Conservation (phyloP, 805 yeast genomes). For the Kazachstania psychrophila region DNA sequence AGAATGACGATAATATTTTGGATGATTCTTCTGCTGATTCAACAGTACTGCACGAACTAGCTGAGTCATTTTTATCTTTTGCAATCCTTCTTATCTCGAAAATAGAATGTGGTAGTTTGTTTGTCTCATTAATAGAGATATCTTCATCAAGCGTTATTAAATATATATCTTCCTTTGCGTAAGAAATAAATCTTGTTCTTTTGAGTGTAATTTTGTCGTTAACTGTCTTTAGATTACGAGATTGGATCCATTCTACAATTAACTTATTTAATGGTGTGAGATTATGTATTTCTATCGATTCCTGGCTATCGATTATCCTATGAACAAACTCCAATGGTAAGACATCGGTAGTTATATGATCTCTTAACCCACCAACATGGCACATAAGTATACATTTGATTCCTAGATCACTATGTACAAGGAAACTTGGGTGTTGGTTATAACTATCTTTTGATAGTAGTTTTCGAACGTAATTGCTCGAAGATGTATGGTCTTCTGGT, state of each 20-base stretch:
- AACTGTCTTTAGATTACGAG: conserved; percentile 12
- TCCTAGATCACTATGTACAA: conserved; percentile 6
- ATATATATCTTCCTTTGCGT: conserved; percentile 8
- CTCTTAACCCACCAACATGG: conserved; percentile 28
- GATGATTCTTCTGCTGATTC: too few species aligned
- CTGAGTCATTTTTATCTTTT: neutral
- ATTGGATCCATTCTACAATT: conserved; percentile 23
- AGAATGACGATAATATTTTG: conserved; percentile 3
- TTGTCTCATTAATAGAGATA: conserved; percentile 9
- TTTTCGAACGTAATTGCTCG: neutral
- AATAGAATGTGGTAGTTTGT: conserved; percentile 15
- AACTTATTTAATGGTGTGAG: conserved; percentile 15
- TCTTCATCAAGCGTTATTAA: conserved; percentile 21
- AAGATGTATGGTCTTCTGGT: neutral
- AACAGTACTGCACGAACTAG: neutral
- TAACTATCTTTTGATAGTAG: conserved; percentile 4
- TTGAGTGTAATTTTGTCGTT: conserved; percentile 13
- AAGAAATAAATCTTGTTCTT: conserved; percentile 23
- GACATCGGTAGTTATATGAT: conserved; percentile 17
- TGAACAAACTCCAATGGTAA: conserved; percentile 1
- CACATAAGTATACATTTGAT: conserved; percentile 20
- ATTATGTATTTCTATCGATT: conserved; percentile 1
- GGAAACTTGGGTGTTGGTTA: conserved; percentile 20
- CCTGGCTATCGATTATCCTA: neutral
- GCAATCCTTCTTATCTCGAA: conserved; percentile 12